Evolutionary conservation across 345 rosid genomes (phyloP), one percentile per base, ranked within the genome.

Genomic region (Turritis glabra): DNA sequence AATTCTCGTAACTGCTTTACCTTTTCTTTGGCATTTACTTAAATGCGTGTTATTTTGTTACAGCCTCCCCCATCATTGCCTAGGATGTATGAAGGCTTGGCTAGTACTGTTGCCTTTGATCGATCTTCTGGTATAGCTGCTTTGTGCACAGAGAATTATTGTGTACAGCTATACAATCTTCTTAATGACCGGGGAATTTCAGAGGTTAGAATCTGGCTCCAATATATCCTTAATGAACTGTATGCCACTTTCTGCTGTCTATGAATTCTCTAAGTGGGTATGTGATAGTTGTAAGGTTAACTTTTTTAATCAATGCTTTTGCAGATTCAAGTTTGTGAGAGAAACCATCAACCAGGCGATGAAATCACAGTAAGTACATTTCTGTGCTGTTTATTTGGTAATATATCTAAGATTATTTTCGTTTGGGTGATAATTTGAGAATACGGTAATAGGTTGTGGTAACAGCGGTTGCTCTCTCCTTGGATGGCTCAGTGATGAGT

Each of bases 341-440:
- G 98, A 87, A 95, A 88, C 79, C 92, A 95, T 82, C 99, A 95
- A 71, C 98, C 99, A 13, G 92, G 87, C 48, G 97, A 92, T 83
- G 97, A 84, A 55, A 71, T 90, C 79, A 90, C 92, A 84, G 99
- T 95, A 84, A 70, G 79, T 59, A 54, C 29, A 51, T 27, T 32
- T 53, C 15, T 21, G 13, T 37, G 1, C 57, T 47, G 15, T 5
- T 65, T 59, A 32, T 78, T 35, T 68, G 12, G 32, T 46, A n/a
- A 21, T 1, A 5, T 8, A 58, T 57, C 12, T 33, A 18, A 14
- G 43, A 5, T 71, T 38, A 1, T 55, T 50, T 51, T 8, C 9
- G 3, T 2, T 51, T 29, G 52, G 52, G 19, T 72, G 67, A 73
- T 72, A 55, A 61, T 40, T 71, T 65, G 73, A 29, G 62, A 22